Conservation (phyloP, 2,329 filamentous ascomycete genomes). For the Cladosporium cucumerinum region DNA sequence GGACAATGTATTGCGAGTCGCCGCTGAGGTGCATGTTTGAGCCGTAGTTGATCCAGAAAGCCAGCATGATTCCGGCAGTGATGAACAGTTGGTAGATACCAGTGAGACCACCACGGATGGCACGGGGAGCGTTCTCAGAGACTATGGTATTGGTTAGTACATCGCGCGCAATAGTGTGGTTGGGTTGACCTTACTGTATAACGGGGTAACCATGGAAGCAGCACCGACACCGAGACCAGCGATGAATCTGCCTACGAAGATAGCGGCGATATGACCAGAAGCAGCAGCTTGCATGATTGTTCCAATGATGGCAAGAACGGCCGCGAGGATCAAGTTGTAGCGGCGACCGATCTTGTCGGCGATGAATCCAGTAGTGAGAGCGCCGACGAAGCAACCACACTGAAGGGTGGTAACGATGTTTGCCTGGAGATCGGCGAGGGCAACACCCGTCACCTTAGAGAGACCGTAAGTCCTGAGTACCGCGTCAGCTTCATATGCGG, state of each 20-base stretch:
- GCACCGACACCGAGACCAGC: conserved; percentile 45
- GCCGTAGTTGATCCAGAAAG: conserved; percentile 56
- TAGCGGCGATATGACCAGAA: conserved; percentile 56
- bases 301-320: conserved; percentile 57
- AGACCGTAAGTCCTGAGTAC: conserved; percentile 52
- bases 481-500: not conserved
- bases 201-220: conserved; percentile 54
- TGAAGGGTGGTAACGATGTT: conserved; percentile 71
- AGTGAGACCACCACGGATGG: conserved; percentile 53
- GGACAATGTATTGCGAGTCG: conserved; percentile 49
- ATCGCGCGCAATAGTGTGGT: not conserved
- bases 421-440: conserved; percentile 55
- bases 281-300: conserved; percentile 63
- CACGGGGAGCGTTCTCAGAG: conserved; percentile 46
- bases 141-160: conserved; percentile 51
- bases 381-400: conserved; percentile 64
- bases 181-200: conserved; percentile 43
- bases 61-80: conserved; percentile 50
- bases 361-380: conserved; percentile 55
- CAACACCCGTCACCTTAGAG: conserved; percentile 35
- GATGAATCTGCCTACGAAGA: conserved; percentile 64
- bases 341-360: conserved; percentile 57
- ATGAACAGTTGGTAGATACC: conserved; percentile 61
- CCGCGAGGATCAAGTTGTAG: conserved; percentile 53
- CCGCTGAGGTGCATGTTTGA: conserved; percentile 46